Evolutionary conservation across 768 basidiomycete genomes (phyloP), one percentile per base, ranked within the genome.

Genomic region (Pisolithus albus): DNA sequence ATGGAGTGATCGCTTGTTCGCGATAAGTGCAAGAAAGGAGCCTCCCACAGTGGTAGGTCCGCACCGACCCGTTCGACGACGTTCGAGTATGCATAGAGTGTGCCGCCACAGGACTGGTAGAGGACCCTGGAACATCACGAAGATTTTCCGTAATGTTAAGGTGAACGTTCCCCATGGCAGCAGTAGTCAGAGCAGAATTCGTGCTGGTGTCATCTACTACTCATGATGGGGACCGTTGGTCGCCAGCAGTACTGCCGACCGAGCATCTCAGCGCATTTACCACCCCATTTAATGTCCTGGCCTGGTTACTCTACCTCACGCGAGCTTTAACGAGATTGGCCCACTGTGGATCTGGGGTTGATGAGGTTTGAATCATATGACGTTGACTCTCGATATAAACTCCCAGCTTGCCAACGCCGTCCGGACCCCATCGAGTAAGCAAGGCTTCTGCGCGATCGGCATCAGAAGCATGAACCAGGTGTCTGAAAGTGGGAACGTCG

Each of bases 391-490:
- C 47, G 51, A 52, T 59, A 54, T 70, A 61, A 91, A 91, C 86
- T 72, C 86, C 89, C 47, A 93, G 72, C 69, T 94, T 93, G 53
- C 90, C 90, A 66, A 90, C 70, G 38, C 90, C 84, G 69, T 94
- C 92, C 42, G 87, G 86, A 36, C 87, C 86, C 91, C 92, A 93
- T 51, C 90, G 80, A 57, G 80, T 83, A 46, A 94, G 82, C 53
- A 94, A 76, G 23, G 87, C 91, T 66, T 89, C 88, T 32, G 88
- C 81, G 64, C 94, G 88, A 70, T 88, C 88, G 11, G 86, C 88
- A 70, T 92, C 88, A 52, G 88, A 92, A 28, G 92, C 91, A 71
- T 94, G 92, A 9, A 92, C 83, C 56, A 92, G 76, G 72, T 95
- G 92, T 49, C 91, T 93, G 63, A 47, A 58, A 44, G 52, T 55